Evolutionary conservation across 1,139 yeast species (phyloP).

Genomic region (Protomyces arabidopsidicola): DNA sequence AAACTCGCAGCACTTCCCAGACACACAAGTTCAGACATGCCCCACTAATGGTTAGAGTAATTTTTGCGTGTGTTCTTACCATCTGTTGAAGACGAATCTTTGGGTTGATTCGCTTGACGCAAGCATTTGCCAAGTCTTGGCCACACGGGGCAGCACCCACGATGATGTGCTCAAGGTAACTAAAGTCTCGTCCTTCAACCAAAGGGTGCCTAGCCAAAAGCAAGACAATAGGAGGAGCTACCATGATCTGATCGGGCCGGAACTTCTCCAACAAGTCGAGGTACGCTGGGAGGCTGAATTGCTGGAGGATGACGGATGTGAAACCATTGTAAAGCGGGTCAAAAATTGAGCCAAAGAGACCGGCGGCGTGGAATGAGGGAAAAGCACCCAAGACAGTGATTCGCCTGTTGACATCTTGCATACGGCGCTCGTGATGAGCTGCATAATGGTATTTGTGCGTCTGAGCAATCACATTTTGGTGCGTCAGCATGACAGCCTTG

Average conservation of each 20-base stretch:
- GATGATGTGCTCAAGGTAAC: conserved; percentile 32
- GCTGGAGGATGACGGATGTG: conserved; percentile 37
- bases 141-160: conserved; percentile 45
- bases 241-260: conserved; percentile 35
- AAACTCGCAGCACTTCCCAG: not conserved
- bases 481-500: conserved; percentile 57
- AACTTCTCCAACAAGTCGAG: conserved; percentile 37
- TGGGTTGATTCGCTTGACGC: conserved; percentile 27
- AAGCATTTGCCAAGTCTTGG: conserved; percentile 33
- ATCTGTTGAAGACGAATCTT: not conserved
- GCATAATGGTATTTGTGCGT: not conserved
- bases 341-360: conserved; percentile 37
- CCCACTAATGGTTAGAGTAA: conserved; percentile 46
- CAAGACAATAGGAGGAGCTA: conserved; percentile 44
- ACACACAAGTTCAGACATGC: conserved; percentile 63
- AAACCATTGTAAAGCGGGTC: conserved; percentile 34
- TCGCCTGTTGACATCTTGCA: not conserved
- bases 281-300: conserved; percentile 39
- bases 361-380: conserved; percentile 44
- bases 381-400: conserved; percentile 31
- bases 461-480: conserved; percentile 37
- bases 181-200: conserved; percentile 37
- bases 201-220: conserved; percentile 41
- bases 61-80: not conserved
- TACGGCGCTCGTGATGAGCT: not conserved